Evolutionary conservation across 2,329 filamentous ascomycete species (phyloP), one percentile per base, ranked within the genome.

Genomic region (Lasiodiplodia theobromae): DNA sequence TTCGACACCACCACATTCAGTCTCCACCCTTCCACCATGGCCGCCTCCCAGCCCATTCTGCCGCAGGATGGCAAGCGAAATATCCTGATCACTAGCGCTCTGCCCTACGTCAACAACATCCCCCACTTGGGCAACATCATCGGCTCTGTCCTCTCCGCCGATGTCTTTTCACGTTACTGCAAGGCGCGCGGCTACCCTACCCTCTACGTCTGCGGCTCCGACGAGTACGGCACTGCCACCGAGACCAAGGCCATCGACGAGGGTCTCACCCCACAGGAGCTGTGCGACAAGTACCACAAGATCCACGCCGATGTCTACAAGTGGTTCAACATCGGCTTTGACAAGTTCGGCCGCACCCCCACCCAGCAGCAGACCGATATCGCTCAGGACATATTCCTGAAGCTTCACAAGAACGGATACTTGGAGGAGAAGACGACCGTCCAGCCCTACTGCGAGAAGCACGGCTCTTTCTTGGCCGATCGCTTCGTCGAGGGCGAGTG

Each of bases 171-270:
- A 52, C 89, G 78, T 23, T 97, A 91, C 82, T 92, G 91, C 82
- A 93, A 93, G 80, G 90, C 92, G 53, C 88, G 93, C 75, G 92
- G 91, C 68, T 87, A 91, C 76, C 92, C 89, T 72, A 96, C 93
- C 1, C 86, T 97, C 63, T 97, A 89, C 79, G 86, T 97, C 73
- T 97, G 94, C 80, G 94, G 94, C 68, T 92, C 90, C 64, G 95
- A 97, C 83, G 93, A 98, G 82, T 98, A 97, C 80, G 95, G 95
- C 69, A 98, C 95, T 14, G 94, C 95, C 25, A 97, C 94, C 38
- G 95, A 97, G 82, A 97, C 95, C 31, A 97, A 97, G 83, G 95
- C 95, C 4, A 88, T 97, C 51, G 93, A 97, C 79, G 93, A 96
- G 78, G 91, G 91, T 16, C 85, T 94, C 71, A 93, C 91, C 14